Evolutionary conservation across 768 basidiomycete species (phyloP).

Genomic region (Termitomyces titanicus): DNA sequence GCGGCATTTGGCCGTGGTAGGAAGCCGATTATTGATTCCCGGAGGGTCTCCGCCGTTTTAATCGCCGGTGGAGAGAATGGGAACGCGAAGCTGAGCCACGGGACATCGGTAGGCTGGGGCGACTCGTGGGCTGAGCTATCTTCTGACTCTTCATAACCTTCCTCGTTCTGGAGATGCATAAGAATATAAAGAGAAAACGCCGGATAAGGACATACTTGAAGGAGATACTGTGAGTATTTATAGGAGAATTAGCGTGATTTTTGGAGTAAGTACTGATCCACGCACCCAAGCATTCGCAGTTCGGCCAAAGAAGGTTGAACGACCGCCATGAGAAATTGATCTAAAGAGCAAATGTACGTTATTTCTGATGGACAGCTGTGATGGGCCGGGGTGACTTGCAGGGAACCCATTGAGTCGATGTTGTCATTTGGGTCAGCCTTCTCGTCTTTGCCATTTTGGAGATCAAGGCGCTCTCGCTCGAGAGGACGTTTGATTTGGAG

Average conservation of each 20-base stretch:
- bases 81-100: constrained; percentile 60
- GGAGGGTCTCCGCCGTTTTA: constrained; percentile 40
- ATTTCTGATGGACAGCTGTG: constrained; percentile 10
- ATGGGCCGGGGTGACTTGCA: constrained; percentile 35
- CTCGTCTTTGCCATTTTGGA: constrained; percentile 31
- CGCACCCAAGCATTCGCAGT: constrained; percentile 69
- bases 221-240: constrained; percentile 45
- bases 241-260: constrained; percentile 7
- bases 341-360: constrained; percentile 29
- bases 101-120: constrained; percentile 46
- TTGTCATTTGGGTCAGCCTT: constrained; percentile 49
- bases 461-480: constrained; percentile 51
- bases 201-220: constrained; percentile 43
- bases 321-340: constrained; percentile 58
- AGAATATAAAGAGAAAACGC: background rate
- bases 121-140: constrained; percentile 31
- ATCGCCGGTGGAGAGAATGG: constrained; percentile 47
- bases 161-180: constrained; percentile 45
- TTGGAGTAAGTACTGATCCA: constrained; percentile 1
- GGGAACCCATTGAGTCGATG: constrained; percentile 61
- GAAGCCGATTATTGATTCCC: constrained; percentile 38
- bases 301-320: constrained; percentile 62
- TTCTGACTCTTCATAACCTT: constrained; percentile 52
- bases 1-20: constrained; percentile 42
- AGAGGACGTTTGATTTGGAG: constrained; percentile 65